phyloP scores from a whole-genome alignment of 1,284 basidiomycete species.

The Fistulinella staudtii region DNA sequence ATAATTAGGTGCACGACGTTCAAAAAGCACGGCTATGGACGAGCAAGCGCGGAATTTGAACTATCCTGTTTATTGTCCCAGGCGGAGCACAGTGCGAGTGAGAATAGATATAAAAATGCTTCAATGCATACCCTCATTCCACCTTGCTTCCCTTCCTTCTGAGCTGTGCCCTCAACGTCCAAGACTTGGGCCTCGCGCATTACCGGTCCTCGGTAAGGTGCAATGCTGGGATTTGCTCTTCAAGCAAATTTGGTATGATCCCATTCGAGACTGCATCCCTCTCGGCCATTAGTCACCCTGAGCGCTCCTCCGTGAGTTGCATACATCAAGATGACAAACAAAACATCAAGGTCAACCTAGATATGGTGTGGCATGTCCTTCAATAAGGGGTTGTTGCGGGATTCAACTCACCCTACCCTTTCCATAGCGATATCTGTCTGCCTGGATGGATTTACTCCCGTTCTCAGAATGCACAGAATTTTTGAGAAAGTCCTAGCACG shows the following conservation, averaged over 20 bases:
- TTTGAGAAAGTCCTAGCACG: slow-evolving; percentile 5
- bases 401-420: slow-evolving; percentile 4
- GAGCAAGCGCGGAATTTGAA: background rate
- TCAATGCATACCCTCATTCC: background rate
- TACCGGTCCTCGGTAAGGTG: slow-evolving; percentile 3
- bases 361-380: slow-evolving; percentile 7
- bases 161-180: slow-evolving; percentile 11
- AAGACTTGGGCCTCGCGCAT: background rate
- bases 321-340: background rate
- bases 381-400: slow-evolving; percentile 14
- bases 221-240: slow-evolving; percentile 11
- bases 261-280: slow-evolving; percentile 11
- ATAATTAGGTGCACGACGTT: slow-evolving; percentile 7
- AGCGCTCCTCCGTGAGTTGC: slow-evolving; percentile 11
- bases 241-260: slow-evolving; percentile 17
- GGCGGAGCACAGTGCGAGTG: slow-evolving; percentile 7
- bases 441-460: too few species aligned
- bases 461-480: slow-evolving; percentile 12
- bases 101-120: slow-evolving; percentile 1
- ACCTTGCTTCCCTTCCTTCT: background rate
- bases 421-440: slow-evolving; percentile 15
- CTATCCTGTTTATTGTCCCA: background rate
- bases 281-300: slow-evolving; percentile 3
- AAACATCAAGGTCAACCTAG: slow-evolving; percentile 7
- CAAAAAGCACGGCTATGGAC: background rate